phyloP scores from a whole-genome alignment of 495 filamentous ascomycete genomes.

The Durotheca rogersii region DNA sequence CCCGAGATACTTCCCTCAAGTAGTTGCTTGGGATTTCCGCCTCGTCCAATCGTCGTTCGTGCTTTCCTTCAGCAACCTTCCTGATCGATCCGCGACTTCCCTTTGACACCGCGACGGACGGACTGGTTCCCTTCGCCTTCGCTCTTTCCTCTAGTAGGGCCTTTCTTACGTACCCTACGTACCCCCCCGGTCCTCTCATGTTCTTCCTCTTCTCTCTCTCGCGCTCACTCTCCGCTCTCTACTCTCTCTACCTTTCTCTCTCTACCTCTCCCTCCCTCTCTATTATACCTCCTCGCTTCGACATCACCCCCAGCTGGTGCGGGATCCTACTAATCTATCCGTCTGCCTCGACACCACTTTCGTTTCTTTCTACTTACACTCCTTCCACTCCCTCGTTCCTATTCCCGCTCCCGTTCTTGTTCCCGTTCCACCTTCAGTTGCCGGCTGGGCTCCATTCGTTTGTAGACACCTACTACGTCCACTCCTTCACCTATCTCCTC shows the following conservation, averaged over 20 bases:
- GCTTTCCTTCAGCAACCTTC: slow-evolving; percentile 18
- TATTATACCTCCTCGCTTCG: no score
- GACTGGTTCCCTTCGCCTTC: not conserved
- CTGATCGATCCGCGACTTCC: slow-evolving; percentile 4
- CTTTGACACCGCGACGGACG: slow-evolving; percentile 8
- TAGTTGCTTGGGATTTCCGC: not conserved
- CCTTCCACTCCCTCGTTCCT: slow-evolving; percentile 11
- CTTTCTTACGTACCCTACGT: no score
- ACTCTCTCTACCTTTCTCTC: no score
- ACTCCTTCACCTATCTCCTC: slow-evolving; percentile 6
- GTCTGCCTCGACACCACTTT: not conserved
- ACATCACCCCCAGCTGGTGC: no score
- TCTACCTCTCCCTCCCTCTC: no score
- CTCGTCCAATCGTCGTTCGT: no score
- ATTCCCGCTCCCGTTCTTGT: slow-evolving; percentile 6
- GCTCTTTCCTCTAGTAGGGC: not conserved
- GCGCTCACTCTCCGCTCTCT: no score
- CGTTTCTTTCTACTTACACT: not conserved
- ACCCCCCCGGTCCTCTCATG: no score
- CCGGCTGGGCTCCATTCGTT: slow-evolving; percentile 16
- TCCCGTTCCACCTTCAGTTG: slow-evolving; percentile 8
- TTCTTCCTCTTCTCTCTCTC: no score
- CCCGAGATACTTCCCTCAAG: not conserved
- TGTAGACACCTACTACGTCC: not conserved
- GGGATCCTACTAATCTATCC: no score